These are phyloP conservation scores for Aspergillus sp. DNA, from an alignment of 2,329 filamentous ascomycete species.

Conservation along the genomic window DNA sequence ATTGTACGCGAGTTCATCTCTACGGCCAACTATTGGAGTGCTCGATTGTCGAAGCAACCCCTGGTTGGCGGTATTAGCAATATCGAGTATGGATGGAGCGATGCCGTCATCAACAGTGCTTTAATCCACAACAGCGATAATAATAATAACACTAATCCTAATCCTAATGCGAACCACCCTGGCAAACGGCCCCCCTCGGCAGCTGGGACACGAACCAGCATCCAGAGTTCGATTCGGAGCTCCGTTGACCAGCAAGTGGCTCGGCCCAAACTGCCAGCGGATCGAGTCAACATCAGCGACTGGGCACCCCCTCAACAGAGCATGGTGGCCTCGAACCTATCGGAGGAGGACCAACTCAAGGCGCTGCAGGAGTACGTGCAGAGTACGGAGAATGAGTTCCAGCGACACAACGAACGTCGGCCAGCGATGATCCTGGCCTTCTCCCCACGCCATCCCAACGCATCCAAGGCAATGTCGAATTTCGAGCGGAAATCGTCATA, in stretches of 20 bases:
- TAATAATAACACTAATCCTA: constrained; percentile 11
- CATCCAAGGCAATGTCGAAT: constrained; percentile 78
- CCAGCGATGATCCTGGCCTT: constrained; percentile 84
- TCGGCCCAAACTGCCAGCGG: constrained; percentile 66
- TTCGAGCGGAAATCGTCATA: constrained; percentile 97
- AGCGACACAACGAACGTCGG: constrained; percentile 79
- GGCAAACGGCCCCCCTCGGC: constrained; percentile 21
- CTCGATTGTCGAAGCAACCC: constrained; percentile 85
- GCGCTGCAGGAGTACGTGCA: constrained; percentile 71
- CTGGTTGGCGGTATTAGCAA: constrained; percentile 89
- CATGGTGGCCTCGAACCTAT: constrained; percentile 71
- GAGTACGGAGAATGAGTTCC: constrained; percentile 75
- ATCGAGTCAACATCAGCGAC: constrained; percentile 73
- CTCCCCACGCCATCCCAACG: constrained; percentile 73
- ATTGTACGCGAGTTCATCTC: constrained; percentile 91
- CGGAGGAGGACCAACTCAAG: constrained; percentile 72
- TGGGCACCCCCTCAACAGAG: constrained; percentile 87
- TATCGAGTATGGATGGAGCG: constrained; percentile 95
- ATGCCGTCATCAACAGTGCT: constrained; percentile 70
- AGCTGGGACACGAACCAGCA: constrained; percentile 42
- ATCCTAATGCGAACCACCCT: neutral
- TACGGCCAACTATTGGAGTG: constrained; percentile 96
- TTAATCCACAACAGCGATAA: constrained; percentile 48
- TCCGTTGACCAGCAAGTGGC: constrained; percentile 59
- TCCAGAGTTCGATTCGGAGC: constrained; percentile 55